Percentiles rank a stretch among this genome's conserved stretches.
phyloP scores from a whole-genome alignment of 2,329 filamentous ascomycete genomes.

The Nectriaceae sp. region DNA sequence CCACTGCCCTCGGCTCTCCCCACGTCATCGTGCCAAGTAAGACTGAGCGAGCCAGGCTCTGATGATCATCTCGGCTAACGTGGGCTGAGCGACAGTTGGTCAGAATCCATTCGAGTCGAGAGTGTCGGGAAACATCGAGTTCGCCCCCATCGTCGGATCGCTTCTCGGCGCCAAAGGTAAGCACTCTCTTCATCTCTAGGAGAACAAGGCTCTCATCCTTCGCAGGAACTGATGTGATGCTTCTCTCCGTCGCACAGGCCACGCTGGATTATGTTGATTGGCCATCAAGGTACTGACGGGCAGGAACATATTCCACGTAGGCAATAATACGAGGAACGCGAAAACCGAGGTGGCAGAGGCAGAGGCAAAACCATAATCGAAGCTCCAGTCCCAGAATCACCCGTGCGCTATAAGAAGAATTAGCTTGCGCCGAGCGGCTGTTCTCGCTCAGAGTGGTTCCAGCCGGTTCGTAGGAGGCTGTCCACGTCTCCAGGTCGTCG shows the following conservation, averaged over 20 bases:
- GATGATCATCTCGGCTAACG: neutral
- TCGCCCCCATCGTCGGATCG: neutral
- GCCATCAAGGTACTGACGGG: neutral
- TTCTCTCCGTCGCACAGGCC: neutral
- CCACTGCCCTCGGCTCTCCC: neutral
- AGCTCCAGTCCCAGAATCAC: too few species aligned
- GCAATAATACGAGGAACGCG: too few species aligned
- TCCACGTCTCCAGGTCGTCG: constrained; percentile 23
- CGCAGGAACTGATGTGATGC: neutral
- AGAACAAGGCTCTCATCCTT: neutral
- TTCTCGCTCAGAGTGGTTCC: constrained; percentile 16
- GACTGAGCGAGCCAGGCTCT: neutral
- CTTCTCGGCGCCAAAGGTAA: neutral
- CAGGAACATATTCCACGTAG: neutral
- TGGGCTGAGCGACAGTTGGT: neutral
- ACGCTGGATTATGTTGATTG: neutral
- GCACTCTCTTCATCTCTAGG: neutral
- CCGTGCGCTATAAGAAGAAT: too few species aligned
- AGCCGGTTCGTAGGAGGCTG: constrained; percentile 21
- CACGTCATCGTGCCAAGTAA: neutral
- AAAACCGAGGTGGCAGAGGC: too few species aligned
- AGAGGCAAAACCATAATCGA: too few species aligned
- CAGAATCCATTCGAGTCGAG: neutral
- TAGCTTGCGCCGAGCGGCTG: too few species aligned
- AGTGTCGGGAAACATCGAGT: neutral